Conservation (phyloP, 805 yeast genomes). For the Priceomyces haplophilus region DNA sequence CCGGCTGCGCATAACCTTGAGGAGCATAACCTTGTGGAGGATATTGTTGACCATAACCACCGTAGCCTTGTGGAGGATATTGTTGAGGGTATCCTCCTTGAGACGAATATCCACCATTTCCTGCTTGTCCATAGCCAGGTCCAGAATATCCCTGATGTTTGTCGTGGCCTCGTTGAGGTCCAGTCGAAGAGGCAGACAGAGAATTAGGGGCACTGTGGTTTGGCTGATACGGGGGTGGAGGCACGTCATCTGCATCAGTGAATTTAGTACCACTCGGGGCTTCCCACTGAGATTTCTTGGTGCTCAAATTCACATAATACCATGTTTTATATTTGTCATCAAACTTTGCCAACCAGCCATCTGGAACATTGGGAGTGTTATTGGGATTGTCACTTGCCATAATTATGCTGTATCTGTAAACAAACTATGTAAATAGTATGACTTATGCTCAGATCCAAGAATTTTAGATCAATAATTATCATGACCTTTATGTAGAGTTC, state of each 20-base stretch:
- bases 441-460: no score
- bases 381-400: slow-evolving; percentile 17
- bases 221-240: slow-evolving; percentile 45
- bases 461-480: no score
- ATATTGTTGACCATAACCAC: slow-evolving; percentile 28
- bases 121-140: slow-evolving; percentile 11
- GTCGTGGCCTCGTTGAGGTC: slow-evolving; percentile 2
- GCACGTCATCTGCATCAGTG: slow-evolving; percentile 19
- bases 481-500: no score
- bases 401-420: background rate
- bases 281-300: slow-evolving; percentile 89
- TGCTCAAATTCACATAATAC: slow-evolving; percentile 74
- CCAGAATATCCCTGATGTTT: slow-evolving; percentile 8
- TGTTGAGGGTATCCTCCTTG: slow-evolving; percentile 24
- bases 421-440: no score
- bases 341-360: slow-evolving; percentile 72
- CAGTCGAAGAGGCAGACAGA: slow-evolving; percentile 5
- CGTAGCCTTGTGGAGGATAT: slow-evolving; percentile 25
- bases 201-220: no score
- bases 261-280: slow-evolving; percentile 56
- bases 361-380: slow-evolving; percentile 53
- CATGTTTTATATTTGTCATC: slow-evolving; percentile 68
- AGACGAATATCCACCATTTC: slow-evolving; percentile 14
- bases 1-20: slow-evolving; percentile 16
- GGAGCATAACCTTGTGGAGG: slow-evolving; percentile 24